phyloP scores from a whole-genome alignment of 2,329 filamentous ascomycete genomes.

The Coniochaeta hoffmannii region DNA sequence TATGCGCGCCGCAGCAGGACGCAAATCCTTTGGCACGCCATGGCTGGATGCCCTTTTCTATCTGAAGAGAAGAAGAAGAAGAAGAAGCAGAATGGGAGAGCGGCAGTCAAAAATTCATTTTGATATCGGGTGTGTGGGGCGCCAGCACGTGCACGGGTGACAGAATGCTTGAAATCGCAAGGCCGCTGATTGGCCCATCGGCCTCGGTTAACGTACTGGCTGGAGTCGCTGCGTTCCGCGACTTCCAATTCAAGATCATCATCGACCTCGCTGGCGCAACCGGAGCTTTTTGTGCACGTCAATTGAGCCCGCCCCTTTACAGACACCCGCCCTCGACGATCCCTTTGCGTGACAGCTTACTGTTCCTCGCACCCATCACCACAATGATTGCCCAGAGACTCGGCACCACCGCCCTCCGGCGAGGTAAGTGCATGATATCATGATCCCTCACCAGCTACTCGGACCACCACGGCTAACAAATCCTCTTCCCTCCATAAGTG shows the following conservation, averaged over 20 bases:
- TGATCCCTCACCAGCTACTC: neutral
- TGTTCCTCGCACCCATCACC: slow-evolving; percentile 13
- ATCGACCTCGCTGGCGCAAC: slow-evolving; percentile 2
- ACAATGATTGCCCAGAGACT: slow-evolving; percentile 51
- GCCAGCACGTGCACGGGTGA: slow-evolving; percentile 17
- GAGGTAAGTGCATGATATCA: slow-evolving; percentile 34
- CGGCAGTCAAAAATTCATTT: slow-evolving; percentile 9
- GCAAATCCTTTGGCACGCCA: slow-evolving; percentile 14
- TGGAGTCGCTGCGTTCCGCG: neutral
- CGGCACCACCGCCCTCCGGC: slow-evolving; percentile 50
- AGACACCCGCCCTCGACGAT: slow-evolving; percentile 2
- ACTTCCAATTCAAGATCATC: slow-evolving; percentile 5
- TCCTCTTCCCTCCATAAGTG: slow-evolving; percentile 7
- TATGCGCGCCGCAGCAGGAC: slow-evolving; percentile 20
- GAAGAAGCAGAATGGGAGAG: slow-evolving; percentile 10
- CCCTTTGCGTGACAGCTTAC: slow-evolving; percentile 2
- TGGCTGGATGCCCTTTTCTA: slow-evolving; percentile 38
- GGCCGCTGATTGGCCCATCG: slow-evolving; percentile 27
- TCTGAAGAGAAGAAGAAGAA: slow-evolving; percentile 35
- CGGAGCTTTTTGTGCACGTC: neutral
- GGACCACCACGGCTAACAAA: slow-evolving; percentile 11
- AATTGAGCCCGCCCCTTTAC: neutral
- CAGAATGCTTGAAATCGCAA: slow-evolving; percentile 6
- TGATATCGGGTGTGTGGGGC: slow-evolving; percentile 8
- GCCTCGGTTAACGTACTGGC: neutral